Evolutionary conservation across 495 filamentous ascomycete genomes (phyloP).

Genomic region (Letharia columbiana): DNA sequence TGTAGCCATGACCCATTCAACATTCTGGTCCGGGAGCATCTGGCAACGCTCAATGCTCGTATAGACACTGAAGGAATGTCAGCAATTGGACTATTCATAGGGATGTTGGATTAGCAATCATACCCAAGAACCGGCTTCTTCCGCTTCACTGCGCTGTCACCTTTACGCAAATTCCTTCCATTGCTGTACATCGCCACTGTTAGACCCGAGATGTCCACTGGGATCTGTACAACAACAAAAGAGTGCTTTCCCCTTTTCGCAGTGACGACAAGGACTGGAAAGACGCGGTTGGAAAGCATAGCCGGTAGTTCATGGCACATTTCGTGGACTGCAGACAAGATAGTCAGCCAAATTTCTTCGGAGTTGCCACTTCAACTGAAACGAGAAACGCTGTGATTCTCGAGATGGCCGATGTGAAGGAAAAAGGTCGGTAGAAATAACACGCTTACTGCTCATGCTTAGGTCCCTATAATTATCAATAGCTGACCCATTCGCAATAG

Average conservation of each 20-base stretch:
- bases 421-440: neutral
- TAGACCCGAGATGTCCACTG: conserved; percentile 24
- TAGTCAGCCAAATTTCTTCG: neutral
- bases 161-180: conserved; percentile 23
- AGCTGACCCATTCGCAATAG: conserved; percentile 6
- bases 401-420: neutral
- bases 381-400: neutral
- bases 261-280: conserved; percentile 27
- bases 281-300: conserved; percentile 24
- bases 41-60: conserved; percentile 48
- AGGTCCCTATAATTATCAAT: conserved; percentile 21
- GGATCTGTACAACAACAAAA: conserved; percentile 27
- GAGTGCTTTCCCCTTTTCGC: conserved; percentile 20
- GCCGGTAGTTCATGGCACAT: conserved; percentile 28
- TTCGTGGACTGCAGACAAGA: conserved; percentile 19
- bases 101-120: conserved; percentile 5
- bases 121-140: conserved; percentile 27
- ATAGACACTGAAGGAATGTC: conserved; percentile 31
- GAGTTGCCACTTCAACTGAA: neutral
- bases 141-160: conserved; percentile 17
- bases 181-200: conserved; percentile 26
- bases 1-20: conserved; percentile 59
- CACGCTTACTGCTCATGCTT: conserved; percentile 24
- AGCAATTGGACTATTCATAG: conserved; percentile 4
- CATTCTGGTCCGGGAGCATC: conserved; percentile 32